Percentiles rank a stretch among this genome's conserved stretches.
These are phyloP conservation scores for Castanea sativa DNA, from an alignment of 306 rosid genomes.

Conservation along the genomic window DNA sequence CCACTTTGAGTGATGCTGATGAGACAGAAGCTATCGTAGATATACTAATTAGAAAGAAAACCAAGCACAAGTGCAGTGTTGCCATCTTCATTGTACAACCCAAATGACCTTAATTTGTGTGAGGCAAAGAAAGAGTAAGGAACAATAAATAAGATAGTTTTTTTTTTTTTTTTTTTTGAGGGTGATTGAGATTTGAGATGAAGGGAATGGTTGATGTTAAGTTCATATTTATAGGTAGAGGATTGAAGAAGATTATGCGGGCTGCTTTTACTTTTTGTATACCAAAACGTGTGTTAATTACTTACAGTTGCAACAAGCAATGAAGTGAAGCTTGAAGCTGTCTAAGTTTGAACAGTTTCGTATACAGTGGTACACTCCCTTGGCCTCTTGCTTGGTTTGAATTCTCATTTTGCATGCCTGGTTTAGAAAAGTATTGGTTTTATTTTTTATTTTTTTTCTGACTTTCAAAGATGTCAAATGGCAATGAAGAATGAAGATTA, in stretches of 20 bases:
- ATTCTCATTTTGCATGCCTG: too few relatives aligned
- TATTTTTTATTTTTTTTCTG: too few relatives aligned
- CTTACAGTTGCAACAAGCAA: not conserved
- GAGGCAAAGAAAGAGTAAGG: not conserved
- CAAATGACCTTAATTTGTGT: not conserved
- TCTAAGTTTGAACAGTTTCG: conserved; percentile 16
- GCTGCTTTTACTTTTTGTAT: not conserved
- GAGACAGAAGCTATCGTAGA: conserved; percentile 1
- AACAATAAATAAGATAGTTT: not conserved
- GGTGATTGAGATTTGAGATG: not conserved
- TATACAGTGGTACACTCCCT: too few relatives aligned
- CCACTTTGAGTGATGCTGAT: conserved; percentile 24
- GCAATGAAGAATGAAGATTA: too few relatives aligned
- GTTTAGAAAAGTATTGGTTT: too few relatives aligned
- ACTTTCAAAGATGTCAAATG: too few relatives aligned
- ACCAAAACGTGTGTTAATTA: not conserved
- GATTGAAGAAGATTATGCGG: not conserved
- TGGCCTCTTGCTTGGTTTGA: too few relatives aligned
- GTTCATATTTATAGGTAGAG: conserved; percentile 1
- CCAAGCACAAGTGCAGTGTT: not conserved
- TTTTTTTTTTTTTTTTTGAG: too few relatives aligned
- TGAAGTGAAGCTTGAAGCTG: not conserved
- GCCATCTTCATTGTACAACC: not conserved
- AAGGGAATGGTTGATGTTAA: not conserved
- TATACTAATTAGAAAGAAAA: conserved; percentile 1